Evolutionary conservation across 805 yeast genomes (phyloP), one percentile per base, ranked within the genome.

Genomic region (Tetrapisispora phaffii): DNA sequence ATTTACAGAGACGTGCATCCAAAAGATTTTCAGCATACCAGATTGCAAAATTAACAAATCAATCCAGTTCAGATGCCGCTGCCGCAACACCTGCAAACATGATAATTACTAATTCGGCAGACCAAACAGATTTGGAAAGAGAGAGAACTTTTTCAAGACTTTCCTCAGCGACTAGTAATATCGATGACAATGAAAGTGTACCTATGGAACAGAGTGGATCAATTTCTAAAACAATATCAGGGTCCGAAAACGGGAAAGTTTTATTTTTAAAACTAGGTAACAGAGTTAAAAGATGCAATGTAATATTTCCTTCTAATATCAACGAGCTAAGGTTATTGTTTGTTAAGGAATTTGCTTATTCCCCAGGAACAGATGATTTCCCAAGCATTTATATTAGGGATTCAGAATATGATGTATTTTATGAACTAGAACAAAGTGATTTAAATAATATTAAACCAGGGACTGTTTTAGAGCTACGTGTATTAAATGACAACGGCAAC

Each of bases 21-120:
- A 82, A 90, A 54, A 71, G 98, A 45, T 90, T 83, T 59, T 87
- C 96, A 5, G 96, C 97, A 0, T 90, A 89, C 49, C 97, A 90
- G 57, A 81, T 82, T 64, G 86, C 94, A 1, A 85, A 83, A 55
- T 70, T 85, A 10, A 70, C 85, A 0, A 77, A 74, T 48, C 67
- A 66, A 47, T 59, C 74, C 10, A 50, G 58, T 7, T 47, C 57
- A 13, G 63, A 57, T 13, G 57, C 62, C 9, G 51, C 49, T 7
- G 39, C 36, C 10, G 8, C 34, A 4, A 19, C 36, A 5, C 28
- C 34, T n/a, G 3, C 39, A 20, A 29, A 39, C 29, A 23, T 21
- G 15, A 17, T 23, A 8, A 22, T 12, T n/a, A 23, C 8, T 12
- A 19, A 13, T 9, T 17, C 23, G 9, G 13, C 32, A 4, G 16